These are phyloP conservation scores for Backusella australiensis DNA, from an alignment of 192 early-diverging fungal species.

Conservation along the genomic window DNA sequence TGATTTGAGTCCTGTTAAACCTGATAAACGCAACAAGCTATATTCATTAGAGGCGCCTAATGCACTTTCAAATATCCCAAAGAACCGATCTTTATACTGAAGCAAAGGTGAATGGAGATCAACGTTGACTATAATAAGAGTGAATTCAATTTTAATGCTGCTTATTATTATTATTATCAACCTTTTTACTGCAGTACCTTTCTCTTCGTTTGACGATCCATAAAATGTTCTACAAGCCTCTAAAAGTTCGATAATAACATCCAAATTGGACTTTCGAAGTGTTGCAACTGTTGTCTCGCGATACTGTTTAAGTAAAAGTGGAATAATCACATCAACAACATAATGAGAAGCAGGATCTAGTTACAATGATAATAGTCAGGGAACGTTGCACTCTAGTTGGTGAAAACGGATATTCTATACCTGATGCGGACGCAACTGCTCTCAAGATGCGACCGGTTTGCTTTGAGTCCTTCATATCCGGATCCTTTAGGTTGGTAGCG, in stretches of 20 bases:
- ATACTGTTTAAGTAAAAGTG: constrained; percentile 61
- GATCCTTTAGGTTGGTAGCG: constrained; percentile 57
- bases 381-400: neutral
- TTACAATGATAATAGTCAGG: neutral
- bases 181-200: constrained; percentile 12
- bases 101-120: constrained; percentile 63
- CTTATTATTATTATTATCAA: neutral
- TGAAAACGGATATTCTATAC: constrained; percentile 24
- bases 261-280: constrained; percentile 61
- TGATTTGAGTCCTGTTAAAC: constrained; percentile 68
- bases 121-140: neutral
- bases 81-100: constrained; percentile 73
- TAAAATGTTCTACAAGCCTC: constrained; percentile 62
- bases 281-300: constrained; percentile 54
- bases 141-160: neutral
- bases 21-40: constrained; percentile 65
- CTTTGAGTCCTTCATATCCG: constrained; percentile 67
- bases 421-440: constrained; percentile 59
- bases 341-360: constrained; percentile 60
- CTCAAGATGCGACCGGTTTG: constrained; percentile 64
- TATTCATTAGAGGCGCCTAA: constrained; percentile 72
- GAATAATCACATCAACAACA: constrained; percentile 59
- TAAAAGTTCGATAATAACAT: constrained; percentile 71
- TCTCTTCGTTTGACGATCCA: constrained; percentile 42
- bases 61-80: constrained; percentile 68